Base-by-base conservation (phyloP, 1,139 yeast species). In the Diutina sp. region DNA sequence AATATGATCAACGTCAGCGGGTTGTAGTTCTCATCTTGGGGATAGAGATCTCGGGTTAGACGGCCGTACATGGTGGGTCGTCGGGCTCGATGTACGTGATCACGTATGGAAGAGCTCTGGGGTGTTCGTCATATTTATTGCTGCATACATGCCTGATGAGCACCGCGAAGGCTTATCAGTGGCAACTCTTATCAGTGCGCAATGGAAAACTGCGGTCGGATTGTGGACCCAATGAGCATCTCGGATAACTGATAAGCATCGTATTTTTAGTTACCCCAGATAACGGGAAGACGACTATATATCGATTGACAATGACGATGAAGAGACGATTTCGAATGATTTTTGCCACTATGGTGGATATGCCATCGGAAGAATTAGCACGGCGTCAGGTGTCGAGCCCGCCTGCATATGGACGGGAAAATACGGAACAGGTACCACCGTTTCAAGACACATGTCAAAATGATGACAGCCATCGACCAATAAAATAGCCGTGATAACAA, bases 1-100 rank as follows among this genome's bases (percentile, higher is more conserved):
- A 80, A 72, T 54, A 80, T 65, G 53, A 80, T 69, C 44, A 80
- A 69, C 18, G 69, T 67, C 51, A 79, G 71, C 47, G 73, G 70
- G 61, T 79, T 73, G 63, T 79, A 81, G 32, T 69, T 68, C 9
- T 63, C 65, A 61, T 76, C 73, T 62, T 76, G 76, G 2, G 70
- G 65, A 61, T 74, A 76, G 48, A 73, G 61, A 56, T 67, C 63
- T 63, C 77, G 25, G 11, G 53, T 50, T 50, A 50, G 53, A 32
- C 53, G 41, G 41, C 53, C 53, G 45, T 50, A 50, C 53, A 50
- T 50, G 53, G 12, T 18, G 28, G 25, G n/a, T 18, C 16, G 25
- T 6, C 18, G 16, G 11, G 25, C 2, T 18, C 21, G 12, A 7
- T 18, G 46, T 18, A 44, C 46, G 46, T 35, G 41, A 35, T 35